phyloP scores from a whole-genome alignment of 768 basidiomycete species.

The Tulasnella sp. region DNA sequence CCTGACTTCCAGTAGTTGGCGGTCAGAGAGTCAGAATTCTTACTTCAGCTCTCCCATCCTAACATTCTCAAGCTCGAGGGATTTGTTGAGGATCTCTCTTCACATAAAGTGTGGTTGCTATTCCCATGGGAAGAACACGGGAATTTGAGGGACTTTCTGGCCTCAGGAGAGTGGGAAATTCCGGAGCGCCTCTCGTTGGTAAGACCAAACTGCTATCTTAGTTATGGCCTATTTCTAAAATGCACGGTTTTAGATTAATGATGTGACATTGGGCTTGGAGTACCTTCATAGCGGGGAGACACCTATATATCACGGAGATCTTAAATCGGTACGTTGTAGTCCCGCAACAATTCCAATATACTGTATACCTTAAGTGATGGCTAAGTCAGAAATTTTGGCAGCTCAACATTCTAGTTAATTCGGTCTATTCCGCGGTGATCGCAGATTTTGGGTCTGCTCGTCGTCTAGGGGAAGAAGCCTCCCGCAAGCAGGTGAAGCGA shows the following conservation, averaged over 20 bases:
- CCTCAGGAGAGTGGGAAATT: neutral
- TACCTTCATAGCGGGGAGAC: neutral
- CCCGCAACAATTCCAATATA: neutral
- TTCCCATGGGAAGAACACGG: neutral
- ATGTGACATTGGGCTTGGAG: neutral
- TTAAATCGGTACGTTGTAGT: neutral
- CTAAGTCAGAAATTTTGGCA: neutral
- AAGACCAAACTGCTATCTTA: neutral
- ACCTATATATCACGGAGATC: neutral
- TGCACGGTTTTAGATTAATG: neutral
- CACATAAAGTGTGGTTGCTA: neutral
- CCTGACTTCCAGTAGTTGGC: neutral
- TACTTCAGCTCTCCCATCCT: neutral
- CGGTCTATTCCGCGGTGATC: neutral
- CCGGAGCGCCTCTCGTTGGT: neutral
- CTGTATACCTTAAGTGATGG: neutral
- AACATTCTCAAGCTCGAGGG: neutral
- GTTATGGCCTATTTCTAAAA: neutral
- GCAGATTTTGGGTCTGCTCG: neutral
- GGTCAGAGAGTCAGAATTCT: neutral
- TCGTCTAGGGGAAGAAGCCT: neutral
- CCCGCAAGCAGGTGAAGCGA: neutral
- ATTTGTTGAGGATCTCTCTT: neutral
- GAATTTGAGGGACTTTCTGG: neutral
- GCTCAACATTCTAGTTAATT: neutral